Evolutionary conservation across 2,329 filamentous ascomycete species (phyloP).

Genomic region (Aspergillus hiratsukae): DNA sequence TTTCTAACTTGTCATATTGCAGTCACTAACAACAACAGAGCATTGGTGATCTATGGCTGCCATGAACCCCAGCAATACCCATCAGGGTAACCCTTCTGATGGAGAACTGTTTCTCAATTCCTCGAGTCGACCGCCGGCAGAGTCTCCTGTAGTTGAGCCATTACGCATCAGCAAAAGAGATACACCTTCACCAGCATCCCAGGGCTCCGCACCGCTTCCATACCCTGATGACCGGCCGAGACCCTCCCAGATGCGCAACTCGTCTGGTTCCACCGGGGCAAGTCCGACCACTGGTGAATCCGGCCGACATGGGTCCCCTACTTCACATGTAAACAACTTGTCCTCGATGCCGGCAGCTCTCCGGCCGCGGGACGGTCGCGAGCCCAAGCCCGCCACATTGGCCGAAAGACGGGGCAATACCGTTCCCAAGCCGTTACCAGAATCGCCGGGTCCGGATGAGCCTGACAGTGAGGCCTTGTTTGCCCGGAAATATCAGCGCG

Average conservation of each 20-base stretch:
- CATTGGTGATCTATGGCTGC: neutral
- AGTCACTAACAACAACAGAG: neutral
- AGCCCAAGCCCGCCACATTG: conserved; percentile 57
- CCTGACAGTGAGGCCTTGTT: conserved; percentile 77
- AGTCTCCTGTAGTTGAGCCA: conserved; percentile 77
- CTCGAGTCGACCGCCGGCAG: conserved; percentile 35
- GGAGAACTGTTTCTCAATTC: conserved; percentile 70
- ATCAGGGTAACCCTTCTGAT: conserved; percentile 67
- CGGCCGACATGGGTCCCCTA: conserved; percentile 13
- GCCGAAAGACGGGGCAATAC: conserved; percentile 72
- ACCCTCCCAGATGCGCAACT: conserved; percentile 33
- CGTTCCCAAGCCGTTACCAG: conserved; percentile 71
- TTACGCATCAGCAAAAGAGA: conserved; percentile 79
- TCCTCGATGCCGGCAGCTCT: conserved; percentile 32
- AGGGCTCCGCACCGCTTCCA: conserved; percentile 53
- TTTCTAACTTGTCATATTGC: neutral
- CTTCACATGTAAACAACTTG: conserved; percentile 15
- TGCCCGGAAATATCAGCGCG: conserved; percentile 54
- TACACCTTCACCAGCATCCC: conserved; percentile 54
- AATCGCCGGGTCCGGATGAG: conserved; percentile 72
- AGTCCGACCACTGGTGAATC: conserved; percentile 24
- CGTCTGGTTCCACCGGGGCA: conserved; percentile 23
- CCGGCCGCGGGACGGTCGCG: conserved; percentile 44
- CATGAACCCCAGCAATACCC: conserved; percentile 42
- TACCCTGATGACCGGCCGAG: conserved; percentile 64